phyloP scores from a whole-genome alignment of 2,329 filamentous ascomycete species.

The Chaetomium globosum region DNA sequence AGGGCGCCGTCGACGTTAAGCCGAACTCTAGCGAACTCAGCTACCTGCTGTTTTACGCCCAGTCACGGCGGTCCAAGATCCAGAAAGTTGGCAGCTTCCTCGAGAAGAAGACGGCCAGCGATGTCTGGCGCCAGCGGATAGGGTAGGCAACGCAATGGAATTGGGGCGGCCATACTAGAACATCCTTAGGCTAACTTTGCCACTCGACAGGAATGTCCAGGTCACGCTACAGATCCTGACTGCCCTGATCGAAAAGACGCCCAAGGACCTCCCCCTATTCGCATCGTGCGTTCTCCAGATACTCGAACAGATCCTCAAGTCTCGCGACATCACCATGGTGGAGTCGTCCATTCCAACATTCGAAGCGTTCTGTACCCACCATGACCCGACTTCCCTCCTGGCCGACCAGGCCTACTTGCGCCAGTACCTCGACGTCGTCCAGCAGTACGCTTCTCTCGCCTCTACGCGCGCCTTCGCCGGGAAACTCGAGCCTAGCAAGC shows the following conservation, averaged over 20 bases:
- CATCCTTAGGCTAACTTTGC: conserved; percentile 1
- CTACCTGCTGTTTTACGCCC: conserved; percentile 95
- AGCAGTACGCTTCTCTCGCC: conserved; percentile 77
- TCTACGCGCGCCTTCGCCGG: conserved; percentile 60
- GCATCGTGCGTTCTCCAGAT: conserved; percentile 82
- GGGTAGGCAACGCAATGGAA: conserved; percentile 59
- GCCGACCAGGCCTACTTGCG: conserved; percentile 81
- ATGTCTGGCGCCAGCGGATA: conserved; percentile 86
- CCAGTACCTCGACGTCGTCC: conserved; percentile 81
- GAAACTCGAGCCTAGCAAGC: conserved; percentile 64
- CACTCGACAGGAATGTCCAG: conserved; percentile 72
- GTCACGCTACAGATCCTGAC: conserved; percentile 92
- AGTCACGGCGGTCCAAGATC: conserved; percentile 89
- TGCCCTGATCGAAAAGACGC: conserved; percentile 88
- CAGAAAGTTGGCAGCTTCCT: conserved; percentile 94
- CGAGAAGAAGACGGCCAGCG: conserved; percentile 88
- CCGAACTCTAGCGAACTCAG: conserved; percentile 96
- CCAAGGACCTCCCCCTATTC: conserved; percentile 87
- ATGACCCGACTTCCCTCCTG: conserved; percentile 81
- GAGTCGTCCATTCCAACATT: conserved; percentile 88
- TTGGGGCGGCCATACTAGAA: neutral
- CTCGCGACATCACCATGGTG: conserved; percentile 87
- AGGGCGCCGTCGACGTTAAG: conserved; percentile 88
- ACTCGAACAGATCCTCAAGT: conserved; percentile 78
- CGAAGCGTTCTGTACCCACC: conserved; percentile 82